phyloP scores from a whole-genome alignment of 2,329 filamentous ascomycete species.

The Penicillium concentricum region DNA sequence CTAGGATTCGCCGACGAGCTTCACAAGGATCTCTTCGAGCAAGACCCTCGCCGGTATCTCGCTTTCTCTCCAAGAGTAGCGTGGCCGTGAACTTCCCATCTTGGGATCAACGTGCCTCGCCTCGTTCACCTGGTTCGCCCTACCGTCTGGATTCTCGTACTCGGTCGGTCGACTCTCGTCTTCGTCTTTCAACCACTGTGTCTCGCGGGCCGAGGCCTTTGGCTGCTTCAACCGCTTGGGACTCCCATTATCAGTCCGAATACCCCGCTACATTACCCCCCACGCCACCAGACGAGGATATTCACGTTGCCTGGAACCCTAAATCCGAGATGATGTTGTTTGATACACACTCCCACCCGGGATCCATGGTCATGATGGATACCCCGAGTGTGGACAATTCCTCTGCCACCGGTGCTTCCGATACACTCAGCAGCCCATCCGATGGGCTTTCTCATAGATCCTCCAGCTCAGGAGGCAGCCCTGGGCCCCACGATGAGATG shows the following conservation, averaged over 20 bases:
- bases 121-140: conserved; percentile 25
- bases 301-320: conserved; percentile 39
- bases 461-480: conserved; percentile 33
- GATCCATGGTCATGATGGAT: conserved; percentile 29
- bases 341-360: conserved; percentile 28
- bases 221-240: conserved; percentile 27
- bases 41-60: conserved; percentile 36
- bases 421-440: conserved; percentile 32
- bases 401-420: conserved; percentile 27
- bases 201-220: conserved; percentile 33
- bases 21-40: conserved; percentile 38
- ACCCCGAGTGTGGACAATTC: conserved; percentile 29
- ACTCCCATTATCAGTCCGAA: conserved; percentile 25
- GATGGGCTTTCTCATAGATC: conserved; percentile 32
- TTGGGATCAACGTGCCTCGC: conserved; percentile 47
- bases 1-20: conserved; percentile 36
- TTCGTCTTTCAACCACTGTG: conserved; percentile 37
- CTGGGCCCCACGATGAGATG: conserved; percentile 31
- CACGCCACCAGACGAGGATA: conserved; percentile 45
- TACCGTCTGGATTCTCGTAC: conserved; percentile 26
- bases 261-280: conserved; percentile 39
- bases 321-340: conserved; percentile 32
- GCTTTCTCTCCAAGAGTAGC: conserved; percentile 37
- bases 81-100: conserved; percentile 52
- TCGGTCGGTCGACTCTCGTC: conserved; percentile 30